Evolutionary conservation across 1,284 basidiomycete genomes (phyloP), one percentile per base, ranked within the genome.

Genomic region (Omphalotus olearius): DNA sequence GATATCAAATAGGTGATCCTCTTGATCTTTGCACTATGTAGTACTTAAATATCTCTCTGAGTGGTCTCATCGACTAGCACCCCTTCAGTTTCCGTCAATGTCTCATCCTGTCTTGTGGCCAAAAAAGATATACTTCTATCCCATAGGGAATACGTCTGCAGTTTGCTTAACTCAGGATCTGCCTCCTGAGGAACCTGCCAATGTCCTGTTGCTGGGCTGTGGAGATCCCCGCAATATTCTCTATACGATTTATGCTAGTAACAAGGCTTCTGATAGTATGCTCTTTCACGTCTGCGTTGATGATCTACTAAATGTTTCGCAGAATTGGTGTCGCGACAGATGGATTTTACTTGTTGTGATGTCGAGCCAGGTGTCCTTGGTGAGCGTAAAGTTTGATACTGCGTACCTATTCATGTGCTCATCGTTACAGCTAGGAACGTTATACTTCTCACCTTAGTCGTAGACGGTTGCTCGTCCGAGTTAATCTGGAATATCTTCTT

Each of bases 311-410:
- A 42, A 10, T 38, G 17, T 13, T 41, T n/a, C 16, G 6, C 52
- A 75, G 73, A 54, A 18, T 49, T 58, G 75, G 73, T 53, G 17
- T 49, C 58, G 6, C 71, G 77, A 17, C 63, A 55, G 10, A 57
- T 82, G 11, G 81, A 84, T 55, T 69, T 84, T 51, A 83, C 82
- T 1, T 84, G 81, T 52, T 79, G 76, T 51, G 82, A 84, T 61
- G 57, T 69, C n/a, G 82, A 85, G 38, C 73, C 79, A 2, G 82
- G 74, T 0, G 65, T 83, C 1, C 61, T 84, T n/a, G 80, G 83
- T 81, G 54, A 38, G 60, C 52, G 20, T 17, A 38, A n/a, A 18
- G 30, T 17, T 47, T 25, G 20, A 25, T 10, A 11, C n/a, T 17
- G 20, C 36, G 16, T 28, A 45, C 11, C 23, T 14, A 23, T 13